phyloP scores from a whole-genome alignment of 2,329 filamentous ascomycete species.

The Claviceps quebecensis region DNA sequence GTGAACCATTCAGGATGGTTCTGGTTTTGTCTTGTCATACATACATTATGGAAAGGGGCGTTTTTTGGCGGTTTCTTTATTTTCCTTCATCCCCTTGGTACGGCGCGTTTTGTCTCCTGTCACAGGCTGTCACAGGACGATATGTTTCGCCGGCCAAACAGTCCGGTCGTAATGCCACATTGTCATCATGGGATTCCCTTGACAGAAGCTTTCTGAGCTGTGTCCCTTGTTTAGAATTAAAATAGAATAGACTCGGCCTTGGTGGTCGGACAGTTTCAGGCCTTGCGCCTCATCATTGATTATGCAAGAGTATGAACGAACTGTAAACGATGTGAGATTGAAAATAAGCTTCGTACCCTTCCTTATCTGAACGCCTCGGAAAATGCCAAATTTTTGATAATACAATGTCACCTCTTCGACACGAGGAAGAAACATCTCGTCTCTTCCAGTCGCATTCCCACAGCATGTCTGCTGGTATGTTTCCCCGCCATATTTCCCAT shows the following conservation, averaged over 20 bases:
- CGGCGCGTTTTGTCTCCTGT: not conserved
- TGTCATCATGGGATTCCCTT: not conserved
- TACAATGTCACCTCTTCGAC: conserved; percentile 17
- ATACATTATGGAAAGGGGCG: not conserved
- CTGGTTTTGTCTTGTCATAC: not conserved
- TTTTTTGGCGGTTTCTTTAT: not conserved
- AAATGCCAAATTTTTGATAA: conserved; percentile 19
- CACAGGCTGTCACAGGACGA: not conserved
- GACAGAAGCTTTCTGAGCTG: not conserved
- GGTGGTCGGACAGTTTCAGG: not conserved
- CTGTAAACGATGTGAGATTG: conserved; percentile 2
- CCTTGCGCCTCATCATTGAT: not conserved
- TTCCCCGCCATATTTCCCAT: not conserved
- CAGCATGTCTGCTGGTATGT: too few species aligned
- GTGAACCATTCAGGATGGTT: not conserved
- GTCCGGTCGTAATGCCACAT: not conserved
- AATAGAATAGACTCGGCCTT: not conserved
- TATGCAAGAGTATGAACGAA: not conserved
- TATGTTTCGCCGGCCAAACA: not conserved
- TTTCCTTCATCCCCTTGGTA: not conserved
- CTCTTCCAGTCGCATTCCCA: not conserved
- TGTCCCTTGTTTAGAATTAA: not conserved
- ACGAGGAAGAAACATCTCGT: conserved; percentile 4
- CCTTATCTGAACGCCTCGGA: conserved; percentile 20
- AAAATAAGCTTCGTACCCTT: conserved; percentile 7